phyloP scores from a whole-genome alignment of 306 rosid genomes.

The Pterocarpus santalinus region DNA sequence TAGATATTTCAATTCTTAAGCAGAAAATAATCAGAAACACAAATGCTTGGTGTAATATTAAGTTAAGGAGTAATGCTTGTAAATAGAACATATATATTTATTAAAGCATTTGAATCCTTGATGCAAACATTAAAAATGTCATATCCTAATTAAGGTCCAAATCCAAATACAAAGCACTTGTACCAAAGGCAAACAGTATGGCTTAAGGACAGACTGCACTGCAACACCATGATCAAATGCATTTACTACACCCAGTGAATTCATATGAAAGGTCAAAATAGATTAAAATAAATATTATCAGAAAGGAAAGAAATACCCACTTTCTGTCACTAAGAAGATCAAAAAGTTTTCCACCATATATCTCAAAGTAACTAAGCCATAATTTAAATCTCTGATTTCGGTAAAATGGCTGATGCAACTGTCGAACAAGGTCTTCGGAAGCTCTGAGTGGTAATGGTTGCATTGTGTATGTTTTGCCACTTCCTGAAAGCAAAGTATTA shows the following conservation, averaged over 20 bases:
- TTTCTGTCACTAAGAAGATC: conserved; percentile 97
- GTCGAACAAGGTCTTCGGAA: conserved; percentile 85
- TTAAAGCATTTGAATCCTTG: conserved; percentile 9
- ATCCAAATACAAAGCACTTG: conserved; percentile 24
- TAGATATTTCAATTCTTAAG: conserved; percentile 26
- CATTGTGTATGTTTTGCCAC: conserved; percentile 99
- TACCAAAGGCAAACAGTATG: conserved; percentile 24
- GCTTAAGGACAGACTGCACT: conserved; percentile 24
- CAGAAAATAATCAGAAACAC: conserved; percentile 28
- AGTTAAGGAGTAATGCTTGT: conserved; percentile 5
- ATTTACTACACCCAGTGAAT: conserved; percentile 26
- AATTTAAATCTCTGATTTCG: conserved; percentile 89
- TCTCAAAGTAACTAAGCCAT: conserved; percentile 99
- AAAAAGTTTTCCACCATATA: conserved; percentile 95
- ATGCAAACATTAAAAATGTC: background rate
- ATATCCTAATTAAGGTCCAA: conserved; percentile 24
- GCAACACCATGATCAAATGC: conserved; percentile 34
- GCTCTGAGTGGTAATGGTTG: conserved; percentile 98
- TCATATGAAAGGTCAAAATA: conserved; percentile 13
- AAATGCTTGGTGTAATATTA: conserved; percentile 22
- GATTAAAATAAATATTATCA: background rate
- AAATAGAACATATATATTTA: conserved; percentile 2
- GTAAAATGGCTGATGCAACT: conserved; percentile 88
- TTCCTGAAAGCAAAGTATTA: conserved; percentile 68
- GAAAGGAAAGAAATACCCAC: conserved; percentile 61